Evolutionary conservation across 306 rosid genomes (phyloP).

Genomic region (Castanea sativa): DNA sequence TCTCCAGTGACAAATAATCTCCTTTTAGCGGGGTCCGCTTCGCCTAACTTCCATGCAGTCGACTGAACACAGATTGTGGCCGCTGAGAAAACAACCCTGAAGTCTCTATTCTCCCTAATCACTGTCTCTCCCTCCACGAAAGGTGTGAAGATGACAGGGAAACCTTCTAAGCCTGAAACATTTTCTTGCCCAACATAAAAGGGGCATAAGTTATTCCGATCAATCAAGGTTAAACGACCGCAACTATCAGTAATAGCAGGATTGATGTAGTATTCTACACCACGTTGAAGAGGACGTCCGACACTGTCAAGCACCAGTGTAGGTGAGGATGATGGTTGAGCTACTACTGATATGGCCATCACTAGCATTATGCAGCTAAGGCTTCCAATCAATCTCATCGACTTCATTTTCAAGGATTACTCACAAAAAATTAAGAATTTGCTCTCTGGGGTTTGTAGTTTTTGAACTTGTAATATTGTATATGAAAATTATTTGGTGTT

Average conservation of each 20-base stretch:
- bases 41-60: constrained; percentile 30
- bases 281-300: constrained; percentile 27
- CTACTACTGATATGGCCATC: constrained; percentile 13
- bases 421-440: neutral
- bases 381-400: constrained; percentile 3
- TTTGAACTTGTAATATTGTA: neutral
- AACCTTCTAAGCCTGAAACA: constrained; percentile 1
- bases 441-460: neutral
- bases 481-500: neutral
- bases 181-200: constrained; percentile 27
- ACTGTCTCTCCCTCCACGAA: constrained; percentile 14
- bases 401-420: neutral
- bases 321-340: constrained; percentile 4
- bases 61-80: constrained; percentile 12
- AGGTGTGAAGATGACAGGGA: constrained; percentile 29
- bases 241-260: constrained; percentile 34
- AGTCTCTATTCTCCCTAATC: constrained; percentile 16
- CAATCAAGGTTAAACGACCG: constrained; percentile 35
- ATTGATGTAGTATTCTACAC: constrained; percentile 32
- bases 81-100: constrained; percentile 22
- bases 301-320: constrained; percentile 29
- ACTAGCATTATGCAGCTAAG: constrained; percentile 19
- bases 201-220: constrained; percentile 21
- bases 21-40: neutral
- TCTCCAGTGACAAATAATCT: constrained; percentile 26